Base-by-base conservation (phyloP, 805 yeast genomes). In the Grigorovia jiainica region DNA sequence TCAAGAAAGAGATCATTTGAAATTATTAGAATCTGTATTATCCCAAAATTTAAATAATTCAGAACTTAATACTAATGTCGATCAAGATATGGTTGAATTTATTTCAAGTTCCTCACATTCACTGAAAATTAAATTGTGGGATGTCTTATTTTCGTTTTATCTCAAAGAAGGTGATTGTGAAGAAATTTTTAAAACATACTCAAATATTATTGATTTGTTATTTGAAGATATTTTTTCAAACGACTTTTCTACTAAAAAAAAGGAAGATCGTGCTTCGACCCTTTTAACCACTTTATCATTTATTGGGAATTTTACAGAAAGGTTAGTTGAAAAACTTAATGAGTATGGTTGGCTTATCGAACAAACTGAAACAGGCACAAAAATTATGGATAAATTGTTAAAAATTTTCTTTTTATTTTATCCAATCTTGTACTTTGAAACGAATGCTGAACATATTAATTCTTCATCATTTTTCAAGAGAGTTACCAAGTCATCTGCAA, bases 91-190 rank as follows among this genome's bases (percentile, higher is more conserved):
- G 58, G 66, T 70, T 18, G 59, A 65, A 10, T 86, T 90, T 53
- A 65, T 92, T 13, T 61, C 67, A 3, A 67, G 65, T 10, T 77
- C 94, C 0, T 76, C 92, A 0, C 65, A 82, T 18, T 80, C 76
- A 18, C 71, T 87, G 55, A 75, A 75, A 43, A 63, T 87, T 31
- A 79, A 79, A 41, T 61, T 92, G 2, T 89, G 97, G 95, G 76
- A 75, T 25, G 70, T 82, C 19, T 64, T 89, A 15, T 69, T 86
- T 38, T 75, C 72, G 47, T 71, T 72, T 42, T 84, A 82, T 50
- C 55, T 61, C 11, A 55, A 54, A 3, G 51, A 41, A 7, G 25
- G 45, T 1, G 52, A 63, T 18, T 34, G 60, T 2, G 58, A 58
- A 0, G 66, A 70, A 19, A 67, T 71, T 27, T 65, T 70, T 32